Evolutionary conservation across 352 stramenopile species (phyloP).

Genomic region (Pelagophyceae sp.): DNA sequence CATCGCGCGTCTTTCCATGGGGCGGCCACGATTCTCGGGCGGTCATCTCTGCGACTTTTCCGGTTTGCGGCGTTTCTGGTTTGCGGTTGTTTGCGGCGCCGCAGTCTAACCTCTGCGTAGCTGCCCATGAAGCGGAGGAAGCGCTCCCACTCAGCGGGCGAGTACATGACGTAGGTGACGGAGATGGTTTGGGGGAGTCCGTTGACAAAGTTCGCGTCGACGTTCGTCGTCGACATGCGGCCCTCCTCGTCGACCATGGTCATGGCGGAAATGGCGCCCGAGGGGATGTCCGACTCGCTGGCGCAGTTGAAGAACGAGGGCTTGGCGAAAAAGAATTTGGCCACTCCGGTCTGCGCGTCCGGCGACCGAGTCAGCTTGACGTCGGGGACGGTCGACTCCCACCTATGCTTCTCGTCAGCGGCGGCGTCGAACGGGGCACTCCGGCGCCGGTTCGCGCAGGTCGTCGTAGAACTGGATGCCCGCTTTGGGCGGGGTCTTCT

Average conservation of each 20-base stretch:
- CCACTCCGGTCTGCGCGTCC: conserved; percentile 44
- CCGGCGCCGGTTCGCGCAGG: conserved; percentile 18
- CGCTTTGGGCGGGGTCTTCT: conserved; percentile 13
- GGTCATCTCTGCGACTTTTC: neutral
- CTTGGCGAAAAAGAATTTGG: conserved; percentile 46
- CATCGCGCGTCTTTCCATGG: neutral
- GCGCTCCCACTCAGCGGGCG: conserved; percentile 48
- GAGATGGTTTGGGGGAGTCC: conserved; percentile 51
- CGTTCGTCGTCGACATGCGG: conserved; percentile 44
- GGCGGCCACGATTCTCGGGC: neutral
- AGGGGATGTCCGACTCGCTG: conserved; percentile 4
- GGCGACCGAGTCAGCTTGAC: conserved; percentile 47
- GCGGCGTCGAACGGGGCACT: conserved; percentile 14
- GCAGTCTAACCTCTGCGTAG: too few species aligned
- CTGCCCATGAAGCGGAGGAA: conserved; percentile 59
- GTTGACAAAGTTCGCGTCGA: conserved; percentile 52
- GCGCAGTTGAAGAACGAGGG: conserved; percentile 27
- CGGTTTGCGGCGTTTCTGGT: too few species aligned
- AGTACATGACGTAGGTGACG: conserved; percentile 43
- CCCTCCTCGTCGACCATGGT: conserved; percentile 25
- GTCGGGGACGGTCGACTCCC: conserved; percentile 33
- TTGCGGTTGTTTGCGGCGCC: too few species aligned
- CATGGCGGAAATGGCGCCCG: conserved; percentile 7
- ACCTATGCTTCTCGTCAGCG: too few species aligned
- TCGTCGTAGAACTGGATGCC: conserved; percentile 21